Evolutionary conservation across 768 basidiomycete species (phyloP).

Genomic region (Leccinum fibrillosum): DNA sequence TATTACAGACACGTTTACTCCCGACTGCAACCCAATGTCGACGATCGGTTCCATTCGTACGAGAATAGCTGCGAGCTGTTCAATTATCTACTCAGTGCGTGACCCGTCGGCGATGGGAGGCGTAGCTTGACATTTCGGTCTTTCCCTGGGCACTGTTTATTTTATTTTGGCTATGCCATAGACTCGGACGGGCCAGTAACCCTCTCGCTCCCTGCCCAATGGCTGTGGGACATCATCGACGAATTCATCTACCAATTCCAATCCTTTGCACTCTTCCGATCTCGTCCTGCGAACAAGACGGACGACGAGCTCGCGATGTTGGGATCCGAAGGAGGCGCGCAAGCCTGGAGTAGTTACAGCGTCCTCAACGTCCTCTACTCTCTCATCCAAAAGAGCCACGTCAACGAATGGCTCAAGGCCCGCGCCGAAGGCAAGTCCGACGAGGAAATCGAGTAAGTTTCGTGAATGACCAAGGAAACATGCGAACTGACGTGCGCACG

Average conservation of each 20-base stretch:
- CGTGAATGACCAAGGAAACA: not conserved
- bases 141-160: not conserved
- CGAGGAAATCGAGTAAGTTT: conserved; percentile 79
- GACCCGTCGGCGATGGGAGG: not conserved
- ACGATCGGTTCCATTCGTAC: conserved; percentile 97
- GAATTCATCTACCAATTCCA: conserved; percentile 99
- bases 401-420: conserved; percentile 89
- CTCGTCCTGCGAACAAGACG: conserved; percentile 77
- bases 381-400: conserved; percentile 94
- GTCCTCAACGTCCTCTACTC: conserved; percentile 98
- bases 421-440: conserved; percentile 73
- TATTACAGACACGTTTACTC: conserved; percentile 97
- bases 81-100: conserved; percentile 88
- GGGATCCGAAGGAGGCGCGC: conserved; percentile 65
- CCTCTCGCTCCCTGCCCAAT: conserved; percentile 94
- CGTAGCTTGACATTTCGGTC: not conserved
- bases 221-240: conserved; percentile 98
- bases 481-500: not conserved
- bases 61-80: conserved; percentile 98
- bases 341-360: conserved; percentile 98
- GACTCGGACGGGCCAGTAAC: conserved; percentile 90
- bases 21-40: conserved; percentile 89
- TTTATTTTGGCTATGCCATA: conserved; percentile 26
- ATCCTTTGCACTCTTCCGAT: conserved; percentile 90
- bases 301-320: conserved; percentile 88